phyloP scores from a whole-genome alignment of 2,329 filamentous ascomycete species.

The Botrytis pseudocinerea region DNA sequence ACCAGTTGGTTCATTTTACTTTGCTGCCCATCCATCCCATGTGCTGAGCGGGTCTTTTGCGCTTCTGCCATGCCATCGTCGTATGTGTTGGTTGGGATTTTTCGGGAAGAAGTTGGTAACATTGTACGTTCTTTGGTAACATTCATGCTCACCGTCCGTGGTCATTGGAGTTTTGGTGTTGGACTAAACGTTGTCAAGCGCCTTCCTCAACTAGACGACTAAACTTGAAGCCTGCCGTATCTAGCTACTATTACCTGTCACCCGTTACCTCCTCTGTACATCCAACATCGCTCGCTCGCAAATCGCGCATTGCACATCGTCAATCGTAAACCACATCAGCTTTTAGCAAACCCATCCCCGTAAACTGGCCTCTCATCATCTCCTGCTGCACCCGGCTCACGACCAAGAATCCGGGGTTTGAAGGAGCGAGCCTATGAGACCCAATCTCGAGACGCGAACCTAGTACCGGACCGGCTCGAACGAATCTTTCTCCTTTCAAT shows the following conservation, averaged over 20 bases:
- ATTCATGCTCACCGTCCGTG: neutral
- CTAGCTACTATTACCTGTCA: neutral
- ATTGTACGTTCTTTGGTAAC: constrained; percentile 14
- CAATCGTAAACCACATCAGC: constrained; percentile 10
- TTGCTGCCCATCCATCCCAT: neutral
- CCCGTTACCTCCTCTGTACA: neutral
- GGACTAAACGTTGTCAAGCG: constrained; percentile 9
- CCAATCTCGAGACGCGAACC: neutral
- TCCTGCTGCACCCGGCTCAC: neutral
- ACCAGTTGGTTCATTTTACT: neutral
- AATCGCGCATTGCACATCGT: neutral
- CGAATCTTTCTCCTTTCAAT: constrained; percentile 1
- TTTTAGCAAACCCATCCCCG: constrained; percentile 1
- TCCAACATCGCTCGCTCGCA: neutral
- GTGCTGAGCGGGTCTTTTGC: constrained; percentile 23
- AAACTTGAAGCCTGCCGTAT: neutral
- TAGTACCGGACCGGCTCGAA: neutral
- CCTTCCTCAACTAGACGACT: neutral
- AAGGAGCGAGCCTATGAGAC: constrained; percentile 11
- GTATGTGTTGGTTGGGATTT: constrained; percentile 3
- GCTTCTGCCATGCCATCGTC: constrained; percentile 25
- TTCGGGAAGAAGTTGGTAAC: neutral
- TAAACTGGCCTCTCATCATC: constrained; percentile 21
- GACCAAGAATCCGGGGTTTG: constrained; percentile 13
- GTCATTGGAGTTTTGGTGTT: neutral